Evolutionary conservation across 805 yeast species (phyloP).

Genomic region (Lipomyces chichibuensis): DNA sequence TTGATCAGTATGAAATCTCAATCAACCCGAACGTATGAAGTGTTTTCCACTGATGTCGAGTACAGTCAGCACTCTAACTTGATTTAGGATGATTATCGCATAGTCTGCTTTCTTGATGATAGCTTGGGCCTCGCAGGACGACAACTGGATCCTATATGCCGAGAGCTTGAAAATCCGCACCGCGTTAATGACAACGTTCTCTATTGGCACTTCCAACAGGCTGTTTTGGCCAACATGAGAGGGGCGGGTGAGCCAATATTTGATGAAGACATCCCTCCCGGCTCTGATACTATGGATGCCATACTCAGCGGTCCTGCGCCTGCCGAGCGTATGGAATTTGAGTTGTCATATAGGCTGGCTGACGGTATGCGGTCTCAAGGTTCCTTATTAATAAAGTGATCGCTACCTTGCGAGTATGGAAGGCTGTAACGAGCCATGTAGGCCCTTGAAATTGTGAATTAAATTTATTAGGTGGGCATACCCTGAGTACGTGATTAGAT

Average conservation of each 20-base stretch:
- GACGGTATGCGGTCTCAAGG: conserved; percentile 1
- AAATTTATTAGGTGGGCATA: too few relatives aligned
- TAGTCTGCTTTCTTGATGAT: conserved; percentile 1
- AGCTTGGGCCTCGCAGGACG: not conserved
- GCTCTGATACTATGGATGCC: not conserved
- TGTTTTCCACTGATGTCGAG: not conserved
- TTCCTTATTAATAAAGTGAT: too few relatives aligned
- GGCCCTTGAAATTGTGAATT: too few relatives aligned
- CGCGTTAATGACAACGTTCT: not conserved
- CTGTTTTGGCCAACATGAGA: conserved; percentile 1
- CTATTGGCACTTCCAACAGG: not conserved
- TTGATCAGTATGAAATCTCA: conserved; percentile 1
- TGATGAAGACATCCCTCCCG: conserved; percentile 4
- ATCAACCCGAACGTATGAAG: conserved; percentile 3
- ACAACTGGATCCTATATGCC: not conserved
- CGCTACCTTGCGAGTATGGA: too few relatives aligned
- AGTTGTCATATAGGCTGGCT: not conserved
- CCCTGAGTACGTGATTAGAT: too few relatives aligned
- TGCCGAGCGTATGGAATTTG: conserved; percentile 4
- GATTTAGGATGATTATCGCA: conserved; percentile 1
- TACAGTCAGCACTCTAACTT: not conserved
- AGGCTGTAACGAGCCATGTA: too few relatives aligned
- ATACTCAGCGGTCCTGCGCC: conserved; percentile 1
- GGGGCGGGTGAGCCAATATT: not conserved
- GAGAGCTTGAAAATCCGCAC: not conserved